Evolutionary conservation across 148 eudicot genomes (phyloP), one percentile per base, ranked within the genome.

Genomic region (Silene latifolia): DNA sequence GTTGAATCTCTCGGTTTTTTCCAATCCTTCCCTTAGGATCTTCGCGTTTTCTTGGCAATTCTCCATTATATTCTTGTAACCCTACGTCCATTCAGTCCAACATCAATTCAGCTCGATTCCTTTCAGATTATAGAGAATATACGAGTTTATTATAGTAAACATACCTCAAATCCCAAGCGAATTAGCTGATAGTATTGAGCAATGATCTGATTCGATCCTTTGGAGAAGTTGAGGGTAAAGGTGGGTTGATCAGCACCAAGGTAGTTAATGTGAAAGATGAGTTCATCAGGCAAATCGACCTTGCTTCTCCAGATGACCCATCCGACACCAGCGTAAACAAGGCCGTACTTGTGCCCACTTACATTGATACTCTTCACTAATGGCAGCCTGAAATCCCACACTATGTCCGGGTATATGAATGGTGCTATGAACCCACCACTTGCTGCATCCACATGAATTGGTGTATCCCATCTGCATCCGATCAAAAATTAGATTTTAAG

Each of bases 401-500:
- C 91, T 44, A 90, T 67, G 7, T 90, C 92, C 4, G 90, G 91
- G 87, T 90, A 88, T 7, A 90, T 8, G 53, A 90, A 90, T 29
- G 95, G 95, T 0, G 95, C 95, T 3, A 90, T 88, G 84, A 90
- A 90, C 5, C 95, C 95, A 51, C 95, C 95, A 76, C 95, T 90
- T 8, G 95, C 95, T 5, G 95, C 95, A 63, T 90, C 95, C 78
- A 90, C 95, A 77, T 90, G 95, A 71, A 90, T 88, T 35, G 95
- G 95, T 2, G 95, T 90, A 42, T 87, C 90, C 95, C 95, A 90
- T 71, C 94, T 90, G n/a, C 67, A 71, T 8, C 9, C 11, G 12
- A 15, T 2, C 5, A 39, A 39, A 51, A 12, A n/a, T n/a, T 15
- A 51, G 56, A 4, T 51, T 51, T 51, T 51, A n/a, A n/a, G n/a